phyloP scores from a whole-genome alignment of 805 yeast genomes.

The Isabelozyma pseudorhagii region DNA sequence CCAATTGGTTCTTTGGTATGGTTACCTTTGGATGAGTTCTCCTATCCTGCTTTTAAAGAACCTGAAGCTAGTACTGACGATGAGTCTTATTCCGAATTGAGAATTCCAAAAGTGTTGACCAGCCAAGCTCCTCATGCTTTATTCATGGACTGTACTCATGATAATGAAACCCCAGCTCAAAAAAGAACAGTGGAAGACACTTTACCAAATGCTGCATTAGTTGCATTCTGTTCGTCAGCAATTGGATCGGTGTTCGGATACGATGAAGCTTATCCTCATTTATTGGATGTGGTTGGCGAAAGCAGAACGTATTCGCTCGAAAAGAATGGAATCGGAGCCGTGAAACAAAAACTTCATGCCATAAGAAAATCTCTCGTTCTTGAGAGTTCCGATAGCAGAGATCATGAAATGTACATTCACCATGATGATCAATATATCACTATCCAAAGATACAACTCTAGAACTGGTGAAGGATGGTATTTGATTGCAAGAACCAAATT shows the following conservation, averaged over 20 bases:
- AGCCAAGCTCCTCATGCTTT: conserved; percentile 86
- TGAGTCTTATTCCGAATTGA: conserved; percentile 55
- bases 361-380: conserved; percentile 57
- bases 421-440: conserved; percentile 92
- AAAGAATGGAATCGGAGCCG: conserved; percentile 64
- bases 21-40: conserved; percentile 70
- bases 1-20: conserved; percentile 91
- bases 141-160: conserved; percentile 98
- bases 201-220: conserved; percentile 90
- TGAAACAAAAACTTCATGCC: conserved; percentile 58
- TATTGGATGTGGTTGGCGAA: conserved; percentile 80
- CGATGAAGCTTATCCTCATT: conserved; percentile 85
- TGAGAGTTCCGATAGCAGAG: conserved; percentile 52
- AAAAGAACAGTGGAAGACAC: conserved; percentile 94
- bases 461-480: conserved; percentile 85
- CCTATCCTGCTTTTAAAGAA: conserved; percentile 57
- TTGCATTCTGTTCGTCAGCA: conserved; percentile 88
- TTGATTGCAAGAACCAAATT: conserved; percentile 87
- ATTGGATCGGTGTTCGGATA: conserved; percentile 93
- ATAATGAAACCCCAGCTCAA: conserved; percentile 84
- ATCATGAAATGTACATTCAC: conserved; percentile 88
- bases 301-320: conserved; percentile 55
- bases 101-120: conserved; percentile 62
- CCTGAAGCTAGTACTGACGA: conserved; percentile 23
- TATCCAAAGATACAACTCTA: conserved; percentile 79